phyloP scores from a whole-genome alignment of 2,329 filamentous ascomycete genomes.

The Fusarium agapanthi region DNA sequence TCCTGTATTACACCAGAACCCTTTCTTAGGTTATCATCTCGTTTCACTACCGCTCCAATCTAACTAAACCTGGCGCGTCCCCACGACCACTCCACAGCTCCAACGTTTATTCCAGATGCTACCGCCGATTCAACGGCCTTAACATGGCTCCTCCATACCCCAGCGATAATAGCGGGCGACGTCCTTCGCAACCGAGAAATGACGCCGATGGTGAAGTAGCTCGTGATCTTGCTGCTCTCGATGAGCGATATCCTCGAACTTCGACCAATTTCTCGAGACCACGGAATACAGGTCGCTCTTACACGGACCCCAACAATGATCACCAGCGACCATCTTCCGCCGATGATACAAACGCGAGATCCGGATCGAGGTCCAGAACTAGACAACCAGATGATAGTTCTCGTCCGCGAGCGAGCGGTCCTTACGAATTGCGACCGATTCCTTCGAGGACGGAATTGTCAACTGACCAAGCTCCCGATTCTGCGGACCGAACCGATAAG shows the following conservation, averaged over 20 bases:
- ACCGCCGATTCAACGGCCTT: conserved; percentile 30
- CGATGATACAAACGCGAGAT: conserved; percentile 27
- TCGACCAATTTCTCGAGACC: conserved; percentile 32
- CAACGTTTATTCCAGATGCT: conserved; percentile 38
- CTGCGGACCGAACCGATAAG: conserved; percentile 31
- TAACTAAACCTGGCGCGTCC: neutral
- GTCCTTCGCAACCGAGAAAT: conserved; percentile 22
- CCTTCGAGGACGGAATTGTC: conserved; percentile 28
- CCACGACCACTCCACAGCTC: conserved; percentile 16
- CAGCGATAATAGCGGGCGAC: conserved; percentile 34
- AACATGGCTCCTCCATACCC: conserved; percentile 43
- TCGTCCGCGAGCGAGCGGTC: neutral
- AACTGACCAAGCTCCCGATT: conserved; percentile 16
- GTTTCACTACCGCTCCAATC: neutral
- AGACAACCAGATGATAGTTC: conserved; percentile 25
- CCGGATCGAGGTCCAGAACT: conserved; percentile 26
- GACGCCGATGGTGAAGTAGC: conserved; percentile 23
- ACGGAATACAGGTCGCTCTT: conserved; percentile 25
- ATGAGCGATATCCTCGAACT: conserved; percentile 34
- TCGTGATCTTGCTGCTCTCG: conserved; percentile 38
- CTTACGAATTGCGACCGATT: conserved; percentile 40
- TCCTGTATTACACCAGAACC: neutral
- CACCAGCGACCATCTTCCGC: conserved; percentile 12
- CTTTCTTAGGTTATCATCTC: neutral
- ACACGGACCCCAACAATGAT: conserved; percentile 28